Conservation (phyloP, 768 basidiomycete genomes). For the Tubosaeta sp. region DNA sequence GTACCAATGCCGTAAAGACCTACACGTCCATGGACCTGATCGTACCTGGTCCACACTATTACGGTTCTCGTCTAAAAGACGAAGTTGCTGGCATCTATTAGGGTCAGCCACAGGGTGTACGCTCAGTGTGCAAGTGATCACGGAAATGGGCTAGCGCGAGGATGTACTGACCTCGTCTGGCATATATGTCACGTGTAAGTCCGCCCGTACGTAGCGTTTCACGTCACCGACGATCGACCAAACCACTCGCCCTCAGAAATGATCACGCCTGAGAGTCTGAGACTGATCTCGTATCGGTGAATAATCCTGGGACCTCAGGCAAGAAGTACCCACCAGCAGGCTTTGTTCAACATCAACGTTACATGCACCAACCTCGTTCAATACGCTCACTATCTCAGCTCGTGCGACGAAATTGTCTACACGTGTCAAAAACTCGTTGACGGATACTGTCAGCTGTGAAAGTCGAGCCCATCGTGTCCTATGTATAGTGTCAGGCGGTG, state of each 20-base stretch:
- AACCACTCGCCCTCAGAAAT: not conserved
- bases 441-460: not conserved
- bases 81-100: not conserved
- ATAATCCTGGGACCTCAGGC: not conserved
- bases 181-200: too few relatives aligned
- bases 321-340: not conserved
- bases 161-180: not conserved
- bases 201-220: too few relatives aligned
- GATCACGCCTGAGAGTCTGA: not conserved
- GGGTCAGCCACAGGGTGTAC: not conserved
- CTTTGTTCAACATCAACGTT: not conserved
- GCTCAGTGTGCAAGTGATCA: not conserved
- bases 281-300: not conserved
- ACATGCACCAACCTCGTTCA: not conserved
- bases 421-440: not conserved
- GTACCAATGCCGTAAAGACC: not conserved
- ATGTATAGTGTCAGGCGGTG: not conserved
- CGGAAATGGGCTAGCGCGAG: not conserved
- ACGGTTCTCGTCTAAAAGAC: not conserved
- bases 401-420: too few relatives aligned
- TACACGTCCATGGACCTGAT: not conserved
- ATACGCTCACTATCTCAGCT: not conserved
- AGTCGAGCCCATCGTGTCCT: not conserved
- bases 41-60: not conserved
- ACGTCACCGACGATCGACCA: not conserved